Base-by-base conservation (phyloP, 2,329 filamentous ascomycete genomes). In the Phyllosticta citribraziliensis region DNA sequence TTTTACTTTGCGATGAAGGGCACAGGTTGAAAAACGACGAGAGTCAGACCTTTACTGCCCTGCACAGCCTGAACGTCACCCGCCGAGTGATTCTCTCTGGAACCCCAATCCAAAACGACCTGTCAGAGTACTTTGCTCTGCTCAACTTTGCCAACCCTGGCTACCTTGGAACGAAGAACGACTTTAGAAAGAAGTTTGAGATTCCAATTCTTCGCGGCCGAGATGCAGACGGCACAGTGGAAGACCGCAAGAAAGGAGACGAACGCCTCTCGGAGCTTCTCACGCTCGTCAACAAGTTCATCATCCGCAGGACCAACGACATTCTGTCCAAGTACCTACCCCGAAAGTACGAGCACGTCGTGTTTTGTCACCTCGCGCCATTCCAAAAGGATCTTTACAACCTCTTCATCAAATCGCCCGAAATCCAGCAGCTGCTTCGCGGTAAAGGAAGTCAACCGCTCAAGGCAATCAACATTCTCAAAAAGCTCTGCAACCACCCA, bases 331-430 rank as follows among this genome's bases (percentile, higher is more conserved):
- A 99, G 74, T 99, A 99, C 71, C 78, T 99, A 63, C 94, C 94
- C 0, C 87, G 97, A 78, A 99, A 99, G 78, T 99, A 99, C 75
- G 94, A 99, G 74, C 94, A 99, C 72, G 94, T 99, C 30, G 94
- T 99, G 0, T 99, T 99, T 76, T 99, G 94, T 80, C 93, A 93
- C 67, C 82, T 96, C 54, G 88, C 94, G 17, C 89, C 89, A 0
- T 97, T 99, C 76, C 94, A 99, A 73, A 82, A 91, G 60, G 89
- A 90, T 66, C 79, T 99, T 1, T 99, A 99, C 79, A 96, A 96
- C 70, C 90, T 97, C 74, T 99, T 99, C 74, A 92, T 99, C 74
- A 90, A 88, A 56, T 97, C 92, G 63, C 93, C 94, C 0, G 90
- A 96, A 63, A 97, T 99, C 69, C 91, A 95, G 72, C 91, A 89